Conservation (phyloP, 495 filamentous ascomycete genomes). For the Ramalina intermedia region DNA sequence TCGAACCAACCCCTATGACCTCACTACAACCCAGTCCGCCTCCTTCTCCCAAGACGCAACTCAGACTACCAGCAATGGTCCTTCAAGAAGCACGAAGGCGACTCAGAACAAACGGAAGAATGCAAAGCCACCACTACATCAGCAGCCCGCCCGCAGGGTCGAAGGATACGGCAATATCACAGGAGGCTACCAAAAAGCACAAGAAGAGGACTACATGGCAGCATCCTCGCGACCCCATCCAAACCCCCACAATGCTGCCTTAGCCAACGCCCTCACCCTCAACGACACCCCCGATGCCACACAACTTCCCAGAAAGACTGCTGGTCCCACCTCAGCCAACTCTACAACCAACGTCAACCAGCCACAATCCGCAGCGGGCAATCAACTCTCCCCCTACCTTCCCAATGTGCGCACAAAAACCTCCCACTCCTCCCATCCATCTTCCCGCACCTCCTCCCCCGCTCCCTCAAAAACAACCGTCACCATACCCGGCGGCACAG, state of each 20-base stretch:
- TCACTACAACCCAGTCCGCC: slow-evolving; percentile 6
- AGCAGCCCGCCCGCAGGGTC: slow-evolving; percentile 42
- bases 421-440: slow-evolving; percentile 26
- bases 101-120: slow-evolving; percentile 39
- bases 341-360: slow-evolving; percentile 27
- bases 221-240: slow-evolving; percentile 19
- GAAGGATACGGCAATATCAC: slow-evolving; percentile 41
- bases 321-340: slow-evolving; percentile 14
- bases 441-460: slow-evolving; percentile 34
- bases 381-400: slow-evolving; percentile 59
- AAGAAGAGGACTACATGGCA: slow-evolving; percentile 50
- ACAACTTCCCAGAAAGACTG: slow-evolving; percentile 20
- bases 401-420: slow-evolving; percentile 45
- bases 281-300: slow-evolving; percentile 24
- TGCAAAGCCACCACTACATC: slow-evolving; percentile 43
- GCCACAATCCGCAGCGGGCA: slow-evolving; percentile 57
- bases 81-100: neutral
- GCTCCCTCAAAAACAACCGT: slow-evolving; percentile 40
- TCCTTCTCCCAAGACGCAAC: slow-evolving; percentile 3
- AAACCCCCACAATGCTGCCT: slow-evolving; percentile 8
- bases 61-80: slow-evolving; percentile 2
- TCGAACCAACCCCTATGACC: slow-evolving; percentile 23
- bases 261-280: slow-evolving; percentile 22
- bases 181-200: slow-evolving; percentile 47
- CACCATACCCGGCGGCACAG: slow-evolving; percentile 51